phyloP scores from a whole-genome alignment of 1,284 basidiomycete genomes.

The Sutorius eximius region DNA sequence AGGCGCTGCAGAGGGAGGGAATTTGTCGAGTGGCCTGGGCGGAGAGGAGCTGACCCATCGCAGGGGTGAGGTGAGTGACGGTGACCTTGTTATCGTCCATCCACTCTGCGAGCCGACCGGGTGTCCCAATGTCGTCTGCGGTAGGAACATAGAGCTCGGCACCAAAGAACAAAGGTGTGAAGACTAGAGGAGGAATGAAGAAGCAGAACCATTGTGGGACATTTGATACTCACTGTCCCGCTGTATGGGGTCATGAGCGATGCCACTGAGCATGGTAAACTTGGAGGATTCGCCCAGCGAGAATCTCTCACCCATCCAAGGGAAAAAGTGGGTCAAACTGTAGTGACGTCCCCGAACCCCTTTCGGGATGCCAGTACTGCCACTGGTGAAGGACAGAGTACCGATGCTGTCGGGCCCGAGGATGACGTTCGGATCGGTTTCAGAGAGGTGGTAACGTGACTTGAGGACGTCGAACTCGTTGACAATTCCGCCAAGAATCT shows the following conservation, averaged over 20 bases:
- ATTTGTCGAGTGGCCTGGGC: conserved; percentile 93
- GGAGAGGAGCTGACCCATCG: conserved; percentile 98
- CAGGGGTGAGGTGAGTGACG: conserved; percentile 95
- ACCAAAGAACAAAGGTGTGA: conserved; percentile 97
- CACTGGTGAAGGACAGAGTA: conserved; percentile 96
- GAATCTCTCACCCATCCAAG: conserved; percentile 97
- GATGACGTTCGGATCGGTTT: conserved; percentile 76
- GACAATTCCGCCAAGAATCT: conserved; percentile 65
- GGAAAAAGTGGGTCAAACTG: conserved; percentile 98
- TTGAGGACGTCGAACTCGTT: conserved; percentile 54
- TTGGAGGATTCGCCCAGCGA: conserved; percentile 73
- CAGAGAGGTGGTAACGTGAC: conserved; percentile 53
- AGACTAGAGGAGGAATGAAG: conserved; percentile 58
- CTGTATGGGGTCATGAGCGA: conserved; percentile 99
- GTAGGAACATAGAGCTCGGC: conserved; percentile 96
- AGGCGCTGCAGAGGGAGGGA: conserved; percentile 85
- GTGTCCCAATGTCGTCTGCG: conserved; percentile 95
- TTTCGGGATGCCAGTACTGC: conserved; percentile 97
- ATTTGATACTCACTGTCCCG: conserved; percentile 81
- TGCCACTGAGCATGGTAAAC: conserved; percentile 99
- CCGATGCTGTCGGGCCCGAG: conserved; percentile 95
- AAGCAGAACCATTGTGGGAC: conserved; percentile 1
- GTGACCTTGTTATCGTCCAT: conserved; percentile 92
- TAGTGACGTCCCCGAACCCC: conserved; percentile 96
- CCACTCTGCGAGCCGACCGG: conserved; percentile 97